A percentile compares a stretch with the other conserved stretches of the same genome.
Conservation (phyloP, 1,284 basidiomycete species). For the Trichosporon coremiiforme region DNA sequence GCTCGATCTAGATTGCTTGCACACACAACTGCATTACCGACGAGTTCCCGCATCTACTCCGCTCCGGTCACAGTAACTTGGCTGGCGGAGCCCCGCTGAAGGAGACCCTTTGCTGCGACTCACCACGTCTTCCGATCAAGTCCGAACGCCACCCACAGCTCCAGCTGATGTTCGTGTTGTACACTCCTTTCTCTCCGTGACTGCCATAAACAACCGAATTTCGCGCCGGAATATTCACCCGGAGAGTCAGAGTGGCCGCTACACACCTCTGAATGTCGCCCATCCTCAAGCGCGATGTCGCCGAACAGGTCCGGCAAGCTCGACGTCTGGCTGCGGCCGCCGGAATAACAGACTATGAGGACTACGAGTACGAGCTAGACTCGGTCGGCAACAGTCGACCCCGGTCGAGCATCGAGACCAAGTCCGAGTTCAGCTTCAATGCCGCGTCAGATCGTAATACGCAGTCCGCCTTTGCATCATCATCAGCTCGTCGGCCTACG, state of each 20-base stretch:
- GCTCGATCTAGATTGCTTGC: not conserved
- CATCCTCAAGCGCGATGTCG: slow-evolving; percentile 52
- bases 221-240: not conserved
- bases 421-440: not conserved
- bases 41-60: not conserved
- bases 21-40: not conserved
- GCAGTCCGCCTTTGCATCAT: not conserved
- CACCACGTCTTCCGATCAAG: slow-evolving; percentile 14
- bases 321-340: slow-evolving; percentile 44
- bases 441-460: slow-evolving; percentile 1
- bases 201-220: no score
- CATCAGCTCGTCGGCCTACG: not conserved
- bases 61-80: not conserved
- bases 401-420: not conserved
- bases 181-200: slow-evolving; percentile 4
- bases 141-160: slow-evolving; percentile 10
- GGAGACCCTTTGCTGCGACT: slow-evolving; percentile 9
- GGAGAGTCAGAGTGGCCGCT: not conserved
- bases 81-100: slow-evolving; percentile 10
- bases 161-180: not conserved
- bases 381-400: slow-evolving; percentile 16
- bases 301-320: slow-evolving; percentile 51
- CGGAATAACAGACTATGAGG: slow-evolving; percentile 30
- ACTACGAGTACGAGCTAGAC: slow-evolving; percentile 34
- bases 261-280: slow-evolving; percentile 44